Evolutionary conservation across 257 asterid species (phyloP).

Genomic region (Salvia rosmarinus): DNA sequence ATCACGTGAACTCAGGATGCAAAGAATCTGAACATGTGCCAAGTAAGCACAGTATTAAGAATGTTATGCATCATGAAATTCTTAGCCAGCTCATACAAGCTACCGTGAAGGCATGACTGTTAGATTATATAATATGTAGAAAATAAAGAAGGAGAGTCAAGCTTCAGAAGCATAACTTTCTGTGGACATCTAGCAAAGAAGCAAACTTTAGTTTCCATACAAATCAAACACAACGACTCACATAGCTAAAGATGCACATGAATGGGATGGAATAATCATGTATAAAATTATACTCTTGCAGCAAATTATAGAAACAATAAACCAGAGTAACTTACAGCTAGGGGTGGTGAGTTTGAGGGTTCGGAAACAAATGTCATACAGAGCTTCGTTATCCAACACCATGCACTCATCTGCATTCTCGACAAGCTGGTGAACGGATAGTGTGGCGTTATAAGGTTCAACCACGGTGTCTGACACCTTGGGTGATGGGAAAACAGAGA

Average conservation of each 20-base stretch:
- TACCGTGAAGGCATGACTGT: too few relatives aligned
- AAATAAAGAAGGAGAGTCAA: not conserved
- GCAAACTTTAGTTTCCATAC: not conserved
- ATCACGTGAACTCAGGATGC: not conserved
- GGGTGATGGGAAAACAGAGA: conserved; percentile 55
- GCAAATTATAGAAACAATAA: not conserved
- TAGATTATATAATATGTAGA: not conserved
- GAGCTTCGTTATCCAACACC: conserved; percentile 57
- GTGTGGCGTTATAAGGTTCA: conserved; percentile 54
- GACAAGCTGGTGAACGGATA: conserved; percentile 56
- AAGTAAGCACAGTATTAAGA: not conserved
- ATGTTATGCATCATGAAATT: not conserved
- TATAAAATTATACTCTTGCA: not conserved
- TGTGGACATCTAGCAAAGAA: not conserved
- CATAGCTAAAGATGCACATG: not conserved
- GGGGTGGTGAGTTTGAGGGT: conserved; percentile 62
- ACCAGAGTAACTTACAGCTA: conserved; percentile 44
- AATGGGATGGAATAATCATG: not conserved
- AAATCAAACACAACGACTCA: not conserved
- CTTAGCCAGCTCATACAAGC: conserved; percentile 10
- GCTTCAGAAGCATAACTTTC: not conserved
- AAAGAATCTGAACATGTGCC: conserved; percentile 22
- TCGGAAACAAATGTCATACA: conserved; percentile 58
- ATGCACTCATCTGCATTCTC: conserved; percentile 59
- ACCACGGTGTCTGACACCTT: conserved; percentile 58